A percentile compares a stretch with the other conserved stretches of the same genome.
These are phyloP conservation scores for Helianthus tuberosus DNA, from an alignment of 129 eudicot species.

Conservation along the genomic window DNA sequence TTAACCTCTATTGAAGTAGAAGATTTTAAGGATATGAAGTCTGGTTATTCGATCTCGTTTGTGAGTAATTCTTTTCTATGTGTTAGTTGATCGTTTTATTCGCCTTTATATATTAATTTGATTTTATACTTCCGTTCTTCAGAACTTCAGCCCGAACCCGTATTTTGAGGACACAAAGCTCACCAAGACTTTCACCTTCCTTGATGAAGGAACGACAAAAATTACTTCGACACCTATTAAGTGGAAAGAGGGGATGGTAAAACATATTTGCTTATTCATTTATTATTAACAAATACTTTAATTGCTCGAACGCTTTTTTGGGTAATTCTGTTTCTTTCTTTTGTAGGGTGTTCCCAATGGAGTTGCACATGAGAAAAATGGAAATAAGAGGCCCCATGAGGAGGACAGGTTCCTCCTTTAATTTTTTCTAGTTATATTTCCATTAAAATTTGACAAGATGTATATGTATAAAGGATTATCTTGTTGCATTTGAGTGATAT, in stretches of 20 bases:
- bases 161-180: constrained; percentile 76
- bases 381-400: constrained; percentile 67
- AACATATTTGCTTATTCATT: not conserved
- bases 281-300: not conserved
- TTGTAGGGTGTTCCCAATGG: constrained; percentile 74
- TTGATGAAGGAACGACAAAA: constrained; percentile 68
- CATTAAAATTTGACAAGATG: not conserved
- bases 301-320: not conserved
- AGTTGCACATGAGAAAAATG: constrained; percentile 65
- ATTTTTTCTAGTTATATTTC: not conserved
- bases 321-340: constrained; percentile 4
- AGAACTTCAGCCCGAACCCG: constrained; percentile 71
- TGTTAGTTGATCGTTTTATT: not conserved
- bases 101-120: not conserved
- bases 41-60: constrained; percentile 77
- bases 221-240: constrained; percentile 66
- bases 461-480: not conserved
- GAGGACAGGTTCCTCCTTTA: constrained; percentile 61
- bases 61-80: constrained; percentile 42
- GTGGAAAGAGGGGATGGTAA: constrained; percentile 84
- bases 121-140: constrained; percentile 15
- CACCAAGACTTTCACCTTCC: constrained; percentile 73
- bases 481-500: constrained; percentile 1
- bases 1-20: constrained; percentile 74
- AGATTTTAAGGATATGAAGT: constrained; percentile 77